Percentiles rank a stretch among this genome's conserved stretches.
Evolutionary conservation across 2,329 filamentous ascomycete species (phyloP).

Genomic region (Helminthosporium solani): DNA sequence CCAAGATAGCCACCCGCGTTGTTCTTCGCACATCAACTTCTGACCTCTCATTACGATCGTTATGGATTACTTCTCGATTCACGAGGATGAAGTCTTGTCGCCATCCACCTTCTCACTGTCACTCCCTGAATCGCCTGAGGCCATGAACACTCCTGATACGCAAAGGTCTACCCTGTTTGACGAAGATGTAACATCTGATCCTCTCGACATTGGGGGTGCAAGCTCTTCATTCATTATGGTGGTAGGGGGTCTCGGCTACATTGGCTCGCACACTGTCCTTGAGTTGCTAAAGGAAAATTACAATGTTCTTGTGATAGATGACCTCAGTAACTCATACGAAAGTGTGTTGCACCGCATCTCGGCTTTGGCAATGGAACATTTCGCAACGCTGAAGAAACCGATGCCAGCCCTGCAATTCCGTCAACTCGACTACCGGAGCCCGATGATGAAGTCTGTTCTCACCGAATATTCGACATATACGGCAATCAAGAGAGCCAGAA

Average conservation of each 20-base stretch:
- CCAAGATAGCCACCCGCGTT: conserved; percentile 17
- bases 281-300: conserved; percentile 57
- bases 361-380: conserved; percentile 40
- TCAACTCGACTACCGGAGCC: conserved; percentile 51
- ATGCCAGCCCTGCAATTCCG: conserved; percentile 51
- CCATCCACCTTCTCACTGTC: conserved; percentile 33
- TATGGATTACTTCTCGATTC: conserved; percentile 25
- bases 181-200: conserved; percentile 48
- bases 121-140: conserved; percentile 23
- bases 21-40: conserved; percentile 9
- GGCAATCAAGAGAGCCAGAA: conserved; percentile 17
- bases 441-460: conserved; percentile 46
- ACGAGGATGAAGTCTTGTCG: conserved; percentile 28
- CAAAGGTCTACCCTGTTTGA: conserved; percentile 50
- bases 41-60: conserved; percentile 11
- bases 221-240: conserved; percentile 51
- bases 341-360: conserved; percentile 42
- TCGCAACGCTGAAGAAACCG: conserved; percentile 40
- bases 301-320: conserved; percentile 53
- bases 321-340: conserved; percentile 49
- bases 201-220: conserved; percentile 42
- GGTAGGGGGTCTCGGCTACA: conserved; percentile 57
- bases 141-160: conserved; percentile 47
- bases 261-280: conserved; percentile 57
- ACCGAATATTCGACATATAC: conserved; percentile 43